A percentile compares a stretch with the other conserved stretches of the same genome.
Evolutionary conservation across 352 stramenopile species (phyloP).

Genomic region (Blastocystis sp.): DNA sequence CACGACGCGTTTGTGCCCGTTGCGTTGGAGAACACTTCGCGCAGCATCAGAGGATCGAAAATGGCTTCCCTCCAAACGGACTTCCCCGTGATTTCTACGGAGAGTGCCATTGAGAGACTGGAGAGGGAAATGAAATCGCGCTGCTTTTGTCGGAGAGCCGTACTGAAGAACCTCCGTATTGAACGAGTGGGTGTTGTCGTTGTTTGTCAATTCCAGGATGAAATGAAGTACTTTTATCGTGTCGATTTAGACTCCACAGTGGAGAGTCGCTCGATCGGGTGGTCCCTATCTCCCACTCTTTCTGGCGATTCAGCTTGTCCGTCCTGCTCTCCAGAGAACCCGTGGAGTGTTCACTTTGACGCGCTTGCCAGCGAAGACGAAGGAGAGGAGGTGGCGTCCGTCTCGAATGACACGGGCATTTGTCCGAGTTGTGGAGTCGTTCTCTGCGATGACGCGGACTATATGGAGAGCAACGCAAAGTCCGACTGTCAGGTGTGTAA

Average conservation of each 20-base stretch:
- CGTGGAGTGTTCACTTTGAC: background rate
- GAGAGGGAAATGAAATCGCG: background rate
- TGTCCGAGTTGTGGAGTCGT: background rate
- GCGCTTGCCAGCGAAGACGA: background rate
- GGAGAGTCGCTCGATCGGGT: slow-evolving; percentile 11
- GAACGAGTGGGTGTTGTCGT: background rate
- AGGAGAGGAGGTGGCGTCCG: background rate
- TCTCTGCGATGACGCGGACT: background rate
- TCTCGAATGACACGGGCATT: background rate
- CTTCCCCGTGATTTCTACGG: slow-evolving; percentile 40
- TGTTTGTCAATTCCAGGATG: background rate
- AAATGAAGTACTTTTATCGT: slow-evolving; percentile 40
- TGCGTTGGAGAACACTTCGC: background rate
- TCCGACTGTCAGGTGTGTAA: background rate
- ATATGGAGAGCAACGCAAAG: background rate
- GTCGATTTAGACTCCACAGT: slow-evolving; percentile 26
- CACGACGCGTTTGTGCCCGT: background rate
- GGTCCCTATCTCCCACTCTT: background rate
- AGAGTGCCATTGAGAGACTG: slow-evolving; percentile 11
- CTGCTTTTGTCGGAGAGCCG: background rate
- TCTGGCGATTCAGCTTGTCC: background rate
- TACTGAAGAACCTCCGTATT: slow-evolving; percentile 7
- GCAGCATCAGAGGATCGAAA: background rate
- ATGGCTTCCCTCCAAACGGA: slow-evolving; percentile 12
- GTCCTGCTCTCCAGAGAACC: background rate